Percentiles rank a stretch among this genome's conserved stretches.
Evolutionary conservation across 768 basidiomycete genomes (phyloP).

Genomic region (Agrocybe praecox): DNA sequence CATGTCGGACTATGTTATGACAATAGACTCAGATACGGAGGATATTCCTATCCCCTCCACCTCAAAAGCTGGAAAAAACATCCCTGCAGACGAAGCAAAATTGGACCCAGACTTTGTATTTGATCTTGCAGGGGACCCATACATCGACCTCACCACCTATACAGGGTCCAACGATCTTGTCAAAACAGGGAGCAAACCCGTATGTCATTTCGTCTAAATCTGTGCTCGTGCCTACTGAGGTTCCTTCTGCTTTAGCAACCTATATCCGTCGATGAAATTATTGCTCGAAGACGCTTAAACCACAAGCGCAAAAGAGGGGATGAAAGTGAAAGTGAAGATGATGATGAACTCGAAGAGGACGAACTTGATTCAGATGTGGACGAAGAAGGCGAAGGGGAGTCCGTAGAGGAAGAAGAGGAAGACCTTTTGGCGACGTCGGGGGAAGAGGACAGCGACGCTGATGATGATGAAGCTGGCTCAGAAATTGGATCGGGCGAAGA

Average conservation of each 20-base stretch:
- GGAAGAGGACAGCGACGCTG: slow-evolving; percentile 21
- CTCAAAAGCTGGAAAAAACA: slow-evolving; percentile 24
- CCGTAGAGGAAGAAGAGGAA: slow-evolving; percentile 29
- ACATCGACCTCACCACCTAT: slow-evolving; percentile 52
- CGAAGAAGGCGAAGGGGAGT: slow-evolving; percentile 27
- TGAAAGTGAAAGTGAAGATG: slow-evolving; percentile 36
- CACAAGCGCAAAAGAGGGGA: slow-evolving; percentile 67
- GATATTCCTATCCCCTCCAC: slow-evolving; percentile 32
- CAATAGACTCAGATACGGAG: slow-evolving; percentile 81
- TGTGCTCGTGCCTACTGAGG: slow-evolving; percentile 8
- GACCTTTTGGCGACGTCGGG: slow-evolving; percentile 36
- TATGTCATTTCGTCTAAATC: slow-evolving; percentile 31
- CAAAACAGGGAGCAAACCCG: slow-evolving; percentile 64
- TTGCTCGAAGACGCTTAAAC: slow-evolving; percentile 65
- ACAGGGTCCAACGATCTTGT: slow-evolving; percentile 55
- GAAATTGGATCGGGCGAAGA: slow-evolving; percentile 3
- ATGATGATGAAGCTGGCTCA: slow-evolving; percentile 27
- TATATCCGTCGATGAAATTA: slow-evolving; percentile 93
- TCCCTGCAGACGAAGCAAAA: slow-evolving; percentile 50
- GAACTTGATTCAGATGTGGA: slow-evolving; percentile 32
- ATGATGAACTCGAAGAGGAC: slow-evolving; percentile 31
- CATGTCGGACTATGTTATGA: slow-evolving; percentile 76
- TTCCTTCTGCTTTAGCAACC: slow-evolving; percentile 47
- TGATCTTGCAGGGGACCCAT: slow-evolving; percentile 74
- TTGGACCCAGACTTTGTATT: slow-evolving; percentile 87